Base-by-base conservation (phyloP, 306 rosid genomes). In the Corylus americana region DNA sequence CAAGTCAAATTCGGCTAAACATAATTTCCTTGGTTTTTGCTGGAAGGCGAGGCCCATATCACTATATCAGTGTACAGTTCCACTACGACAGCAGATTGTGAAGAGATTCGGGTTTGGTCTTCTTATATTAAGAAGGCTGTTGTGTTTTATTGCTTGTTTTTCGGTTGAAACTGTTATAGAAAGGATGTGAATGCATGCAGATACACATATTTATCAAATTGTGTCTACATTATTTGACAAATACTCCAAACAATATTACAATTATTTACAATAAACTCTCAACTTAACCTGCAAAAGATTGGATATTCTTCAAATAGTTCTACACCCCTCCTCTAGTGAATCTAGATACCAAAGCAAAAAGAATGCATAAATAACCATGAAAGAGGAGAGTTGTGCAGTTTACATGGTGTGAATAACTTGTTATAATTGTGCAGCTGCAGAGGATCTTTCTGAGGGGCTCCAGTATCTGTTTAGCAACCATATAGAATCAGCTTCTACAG, bases 401-500 rank as follows among this genome's bases (percentile, higher is more conserved):
- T 68, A 42, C 72, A 68, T 68, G 51, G 14, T 42, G 3, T 42
- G 51, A 42, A 48, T 42, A 18, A 42, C 50, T 39, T 22, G 35
- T 11, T 37, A 42, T 42, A 51, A 44, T 10, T 8, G 17, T 2
- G 72, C 53, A n/a, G 82, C 51, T 4, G 42, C 12, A 3, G 78
- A 29, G 1, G 80, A 44, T 75, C 70, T 55, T 25, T 76, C 55
- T 35, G 39, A 66, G 17, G 31, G 11, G n/a, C 16, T 77, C 91
- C 93, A 89, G 67, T 80, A 68, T 82, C 90, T 83, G 73, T 89
- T 89, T 29, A 44, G 80, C 74, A 90, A 73, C 91, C 88, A 88
- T n/a, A 83, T 1, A 29, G 91, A 85, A 88, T 91, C 93, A 74
- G 93, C 89, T 75, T 82, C 89, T n/a, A 89, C 91, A 8, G 92